Evolutionary conservation across 306 rosid genomes (phyloP).

Genomic region (Pyrus pyrifolia): DNA sequence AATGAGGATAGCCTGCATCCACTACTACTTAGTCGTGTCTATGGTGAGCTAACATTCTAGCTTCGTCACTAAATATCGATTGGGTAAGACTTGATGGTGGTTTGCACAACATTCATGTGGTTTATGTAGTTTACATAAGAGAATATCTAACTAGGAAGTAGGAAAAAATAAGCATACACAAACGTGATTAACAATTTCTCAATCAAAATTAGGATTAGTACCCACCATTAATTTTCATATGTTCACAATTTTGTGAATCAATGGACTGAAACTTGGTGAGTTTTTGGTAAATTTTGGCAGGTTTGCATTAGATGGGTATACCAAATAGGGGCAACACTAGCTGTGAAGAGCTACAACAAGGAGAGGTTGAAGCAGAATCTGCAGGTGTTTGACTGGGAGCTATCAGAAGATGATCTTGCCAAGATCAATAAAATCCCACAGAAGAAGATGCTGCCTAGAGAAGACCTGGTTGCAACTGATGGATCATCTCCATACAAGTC

Average conservation of each 20-base stretch:
- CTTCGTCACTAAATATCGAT: no score
- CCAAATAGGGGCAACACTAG: slow-evolving; percentile 31
- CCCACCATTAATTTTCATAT: background rate
- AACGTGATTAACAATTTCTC: background rate
- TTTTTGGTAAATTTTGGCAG: slow-evolving; percentile 4
- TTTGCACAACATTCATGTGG: no score
- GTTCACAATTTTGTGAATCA: background rate
- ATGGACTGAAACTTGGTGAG: background rate
- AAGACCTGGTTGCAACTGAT: background rate
- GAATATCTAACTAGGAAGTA: background rate
- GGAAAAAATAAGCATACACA: background rate
- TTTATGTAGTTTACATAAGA: no score
- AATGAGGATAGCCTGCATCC: no score
- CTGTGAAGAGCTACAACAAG: slow-evolving; percentile 45
- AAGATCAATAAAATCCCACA: slow-evolving; percentile 29
- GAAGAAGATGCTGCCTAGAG: background rate
- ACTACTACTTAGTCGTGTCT: no score
- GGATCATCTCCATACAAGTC: slow-evolving; percentile 50
- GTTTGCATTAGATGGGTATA: slow-evolving; percentile 45
- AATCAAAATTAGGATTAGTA: background rate
- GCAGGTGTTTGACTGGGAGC: slow-evolving; percentile 44
- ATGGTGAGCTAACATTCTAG: no score
- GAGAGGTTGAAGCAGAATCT: slow-evolving; percentile 44
- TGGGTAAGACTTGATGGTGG: no score
- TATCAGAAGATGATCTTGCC: slow-evolving; percentile 25